These are phyloP conservation scores for Zizania latifolia DNA, from an alignment of 176 grass and related monocot species.

Conservation along the genomic window DNA sequence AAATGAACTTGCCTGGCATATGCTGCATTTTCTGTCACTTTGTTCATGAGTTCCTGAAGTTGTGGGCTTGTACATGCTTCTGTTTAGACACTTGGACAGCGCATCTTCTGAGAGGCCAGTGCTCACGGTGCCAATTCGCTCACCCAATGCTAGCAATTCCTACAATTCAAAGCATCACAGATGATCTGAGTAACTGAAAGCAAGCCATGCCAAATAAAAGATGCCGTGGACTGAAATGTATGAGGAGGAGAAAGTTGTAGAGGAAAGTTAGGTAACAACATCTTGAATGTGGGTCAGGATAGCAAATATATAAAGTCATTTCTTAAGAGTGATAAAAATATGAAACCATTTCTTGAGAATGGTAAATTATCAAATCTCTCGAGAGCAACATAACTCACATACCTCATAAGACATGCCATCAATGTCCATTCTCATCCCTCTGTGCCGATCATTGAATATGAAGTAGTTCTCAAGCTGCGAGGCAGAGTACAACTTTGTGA, in stretches of 20 bases:
- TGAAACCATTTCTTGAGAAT: too few relatives aligned
- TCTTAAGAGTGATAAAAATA: too few relatives aligned
- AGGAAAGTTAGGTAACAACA: not conserved
- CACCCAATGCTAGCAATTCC: conserved; percentile 74
- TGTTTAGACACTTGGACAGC: conserved; percentile 51
- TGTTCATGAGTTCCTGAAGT: conserved; percentile 34
- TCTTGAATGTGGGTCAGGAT: too few relatives aligned
- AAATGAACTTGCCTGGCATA: conserved; percentile 69
- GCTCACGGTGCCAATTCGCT: conserved; percentile 75
- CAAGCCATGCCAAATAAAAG: not conserved
- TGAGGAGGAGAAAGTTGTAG: not conserved
- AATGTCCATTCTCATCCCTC: conserved; percentile 92
- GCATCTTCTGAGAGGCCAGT: conserved; percentile 69
- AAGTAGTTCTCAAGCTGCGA: conserved; percentile 54
- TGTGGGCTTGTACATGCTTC: conserved; percentile 40
- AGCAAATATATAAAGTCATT: too few relatives aligned
- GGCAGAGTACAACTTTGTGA: not conserved
- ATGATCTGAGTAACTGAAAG: not conserved
- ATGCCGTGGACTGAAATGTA: not conserved
- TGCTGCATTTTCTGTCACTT: conserved; percentile 72
- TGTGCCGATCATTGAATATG: conserved; percentile 49
- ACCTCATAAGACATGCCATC: conserved; percentile 95
- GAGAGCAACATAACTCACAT: conserved; percentile 9
- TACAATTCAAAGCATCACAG: conserved; percentile 16
- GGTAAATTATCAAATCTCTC: too few relatives aligned